Evolutionary conservation across 2,329 filamentous ascomycete species (phyloP), one percentile per base, ranked within the genome.

Genomic region (Phyllosticta citriasiana): DNA sequence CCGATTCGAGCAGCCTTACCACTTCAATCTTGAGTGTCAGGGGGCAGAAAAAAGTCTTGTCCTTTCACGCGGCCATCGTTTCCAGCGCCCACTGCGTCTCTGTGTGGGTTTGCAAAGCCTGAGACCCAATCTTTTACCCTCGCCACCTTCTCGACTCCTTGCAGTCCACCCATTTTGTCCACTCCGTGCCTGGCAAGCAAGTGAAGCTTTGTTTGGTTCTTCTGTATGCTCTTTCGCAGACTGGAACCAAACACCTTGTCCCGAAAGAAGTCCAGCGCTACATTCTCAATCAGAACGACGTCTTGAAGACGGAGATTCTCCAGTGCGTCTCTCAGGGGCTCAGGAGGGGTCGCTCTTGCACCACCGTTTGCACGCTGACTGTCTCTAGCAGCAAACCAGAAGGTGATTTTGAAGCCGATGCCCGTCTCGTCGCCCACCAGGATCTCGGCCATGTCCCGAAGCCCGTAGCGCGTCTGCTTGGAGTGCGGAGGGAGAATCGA

Each of bases 171-270:
- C 10, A 68, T 68, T 4, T 68, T 62, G 1, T 64, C 66, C 10
- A 71, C 80, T 67, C 75, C 79, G 61, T 78, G 75, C 24, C 84
- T 80, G 67, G 84, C 84, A 19, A 95, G 74, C 53, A 95, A 74
- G 64, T 86, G 80, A 26, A 93, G 77, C 64, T 81, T 84, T 3
- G 91, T 79, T 55, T 70, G 70, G 25, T 91, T 81, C 66, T 83
- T 86, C 7, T 89, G 92, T 67, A 88, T 81, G 7, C 84, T 84
- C 64, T 82, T 83, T 27, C 88, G 83, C 64, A 97, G 75, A 68
- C 88, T 94, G 71, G 95, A 88, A 0, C 93, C 92, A 67, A 94
- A 91, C 0, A 97, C 92, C 67, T 83, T 86, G 55, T 84, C 83
- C 57, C 82, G 82, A 71, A 93, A 97, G 3, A 84, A 84, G 58